phyloP scores from a whole-genome alignment of 805 yeast genomes.

The Cyberlindnera saturnus region DNA sequence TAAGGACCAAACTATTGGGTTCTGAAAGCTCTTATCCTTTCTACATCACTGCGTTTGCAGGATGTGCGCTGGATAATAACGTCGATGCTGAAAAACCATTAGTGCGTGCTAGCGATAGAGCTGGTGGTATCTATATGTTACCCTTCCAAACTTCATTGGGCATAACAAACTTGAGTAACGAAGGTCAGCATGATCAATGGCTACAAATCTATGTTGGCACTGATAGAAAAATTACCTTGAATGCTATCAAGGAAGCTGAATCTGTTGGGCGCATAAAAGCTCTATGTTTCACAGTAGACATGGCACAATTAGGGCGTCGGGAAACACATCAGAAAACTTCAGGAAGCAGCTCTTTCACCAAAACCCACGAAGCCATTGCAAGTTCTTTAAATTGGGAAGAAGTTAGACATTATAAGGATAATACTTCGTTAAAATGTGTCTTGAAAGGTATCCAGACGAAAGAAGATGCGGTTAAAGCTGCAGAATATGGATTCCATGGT shows the following conservation, averaged over 20 bases:
- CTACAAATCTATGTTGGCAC: conserved; percentile 44
- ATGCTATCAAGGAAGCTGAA: conserved; percentile 33
- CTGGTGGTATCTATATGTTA: conserved; percentile 42
- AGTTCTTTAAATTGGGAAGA: conserved; percentile 27
- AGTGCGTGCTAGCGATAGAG: conserved; percentile 34
- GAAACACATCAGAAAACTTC: conserved; percentile 26
- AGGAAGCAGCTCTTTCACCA: neutral
- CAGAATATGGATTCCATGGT: conserved; percentile 54
- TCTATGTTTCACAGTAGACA: conserved; percentile 49
- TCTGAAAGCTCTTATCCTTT: conserved; percentile 39
- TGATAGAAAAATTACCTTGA: conserved; percentile 21
- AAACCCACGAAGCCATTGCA: conserved; percentile 1
- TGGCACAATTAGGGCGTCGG: conserved; percentile 48
- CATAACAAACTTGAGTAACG: conserved; percentile 36
- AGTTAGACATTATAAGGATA: conserved; percentile 22
- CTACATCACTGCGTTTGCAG: conserved; percentile 44
- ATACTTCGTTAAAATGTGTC: conserved; percentile 40
- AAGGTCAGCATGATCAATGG: conserved; percentile 36
- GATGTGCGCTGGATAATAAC: conserved; percentile 35
- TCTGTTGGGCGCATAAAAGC: conserved; percentile 36
- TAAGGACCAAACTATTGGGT: conserved; percentile 44
- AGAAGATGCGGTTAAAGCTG: conserved; percentile 58
- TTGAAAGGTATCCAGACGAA: conserved; percentile 55
- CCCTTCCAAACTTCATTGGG: conserved; percentile 36
- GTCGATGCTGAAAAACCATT: conserved; percentile 38